phyloP scores from a whole-genome alignment of 441 rosid species.

The Rhodomyrtus psidioides region DNA sequence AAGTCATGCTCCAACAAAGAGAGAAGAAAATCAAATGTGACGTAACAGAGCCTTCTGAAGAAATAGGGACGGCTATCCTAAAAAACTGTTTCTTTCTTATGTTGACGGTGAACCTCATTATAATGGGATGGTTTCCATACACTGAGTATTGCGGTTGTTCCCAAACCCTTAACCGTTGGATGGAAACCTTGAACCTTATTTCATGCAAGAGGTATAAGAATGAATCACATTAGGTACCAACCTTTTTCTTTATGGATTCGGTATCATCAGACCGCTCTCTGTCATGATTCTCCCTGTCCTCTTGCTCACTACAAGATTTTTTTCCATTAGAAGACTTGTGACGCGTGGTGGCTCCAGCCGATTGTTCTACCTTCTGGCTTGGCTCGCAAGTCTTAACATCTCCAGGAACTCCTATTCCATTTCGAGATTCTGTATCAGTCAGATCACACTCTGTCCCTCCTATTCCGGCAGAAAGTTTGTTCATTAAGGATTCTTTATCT shows the following conservation, averaged over 20 bases:
- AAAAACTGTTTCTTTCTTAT: background rate
- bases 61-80: background rate
- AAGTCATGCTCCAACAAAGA: background rate
- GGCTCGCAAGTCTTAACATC: constrained; percentile 3
- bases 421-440: constrained; percentile 11
- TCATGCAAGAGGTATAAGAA: background rate
- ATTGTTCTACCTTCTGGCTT: constrained; percentile 18
- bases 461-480: constrained; percentile 31
- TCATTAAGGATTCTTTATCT: constrained; percentile 60
- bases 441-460: constrained; percentile 11
- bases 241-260: constrained; percentile 63
- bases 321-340: constrained; percentile 24
- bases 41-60: background rate
- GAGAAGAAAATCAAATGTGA: background rate
- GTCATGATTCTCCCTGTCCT: constrained; percentile 29
- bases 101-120: background rate
- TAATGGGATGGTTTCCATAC: background rate
- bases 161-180: background rate
- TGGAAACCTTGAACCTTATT: background rate
- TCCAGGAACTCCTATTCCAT: constrained; percentile 18
- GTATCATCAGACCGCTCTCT: constrained; percentile 17
- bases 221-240: background rate
- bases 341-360: constrained; percentile 13
- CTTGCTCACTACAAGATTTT: constrained; percentile 15
- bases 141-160: background rate